These are phyloP conservation scores for Clarireedia paspali DNA, from an alignment of 2,329 filamentous ascomycete genomes.

Conservation along the genomic window DNA sequence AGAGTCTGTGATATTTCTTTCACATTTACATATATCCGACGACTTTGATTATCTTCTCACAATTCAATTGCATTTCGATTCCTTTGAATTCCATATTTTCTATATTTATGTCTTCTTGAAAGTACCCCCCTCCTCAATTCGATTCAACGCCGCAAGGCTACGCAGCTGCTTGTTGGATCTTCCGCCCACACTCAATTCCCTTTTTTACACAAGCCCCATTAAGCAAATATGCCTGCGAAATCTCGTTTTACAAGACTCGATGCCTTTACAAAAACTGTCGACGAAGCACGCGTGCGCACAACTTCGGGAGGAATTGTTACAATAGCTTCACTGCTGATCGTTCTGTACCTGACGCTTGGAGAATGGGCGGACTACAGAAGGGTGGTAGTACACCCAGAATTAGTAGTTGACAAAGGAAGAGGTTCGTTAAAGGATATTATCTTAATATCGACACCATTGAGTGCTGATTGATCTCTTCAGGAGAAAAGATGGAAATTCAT, in stretches of 20 bases:
- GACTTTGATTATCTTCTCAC: neutral
- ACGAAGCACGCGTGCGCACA: conserved; percentile 92
- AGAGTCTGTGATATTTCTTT: neutral
- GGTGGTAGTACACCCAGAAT: conserved; percentile 79
- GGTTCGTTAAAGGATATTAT: conserved; percentile 41
- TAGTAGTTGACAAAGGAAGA: conserved; percentile 94
- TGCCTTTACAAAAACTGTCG: conserved; percentile 98
- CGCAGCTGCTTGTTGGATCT: neutral
- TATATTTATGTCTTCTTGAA: conserved; percentile 23
- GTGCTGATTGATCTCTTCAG: conserved; percentile 34
- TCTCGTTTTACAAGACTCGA: conserved; percentile 94
- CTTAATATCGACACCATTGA: neutral
- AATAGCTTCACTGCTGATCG: conserved; percentile 78
- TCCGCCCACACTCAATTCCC: neutral
- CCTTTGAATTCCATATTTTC: neutral
- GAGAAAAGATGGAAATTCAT: conserved; percentile 98
- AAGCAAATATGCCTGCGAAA: conserved; percentile 66
- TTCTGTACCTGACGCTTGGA: conserved; percentile 83
- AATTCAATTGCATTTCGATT: neutral
- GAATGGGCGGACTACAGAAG: conserved; percentile 93
- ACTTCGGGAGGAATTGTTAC: conserved; percentile 94
- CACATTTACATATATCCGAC: neutral
- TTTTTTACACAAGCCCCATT: neutral
- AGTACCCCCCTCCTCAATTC: neutral
- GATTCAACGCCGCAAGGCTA: conserved; percentile 17